These are phyloP conservation scores for Salix arbutifolia DNA, from an alignment of 345 rosid species.

Conservation along the genomic window DNA sequence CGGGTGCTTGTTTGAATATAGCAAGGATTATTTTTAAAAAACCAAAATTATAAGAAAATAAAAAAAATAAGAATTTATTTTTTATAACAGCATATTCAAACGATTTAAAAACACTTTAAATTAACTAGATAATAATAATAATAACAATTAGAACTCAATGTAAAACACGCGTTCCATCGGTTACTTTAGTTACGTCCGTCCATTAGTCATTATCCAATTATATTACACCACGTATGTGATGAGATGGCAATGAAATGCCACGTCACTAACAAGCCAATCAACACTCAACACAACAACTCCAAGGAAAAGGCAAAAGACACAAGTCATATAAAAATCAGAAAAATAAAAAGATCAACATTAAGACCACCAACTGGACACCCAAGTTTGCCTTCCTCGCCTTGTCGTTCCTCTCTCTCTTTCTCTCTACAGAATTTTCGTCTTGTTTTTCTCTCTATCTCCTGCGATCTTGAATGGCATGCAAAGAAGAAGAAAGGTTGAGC, in stretches of 20 bases:
- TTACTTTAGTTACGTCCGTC: neutral
- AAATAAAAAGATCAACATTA: neutral
- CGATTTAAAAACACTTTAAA: no score
- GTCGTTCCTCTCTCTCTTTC: neutral
- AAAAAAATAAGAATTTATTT: no score
- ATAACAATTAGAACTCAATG: no score
- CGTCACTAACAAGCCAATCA: neutral
- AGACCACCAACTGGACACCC: neutral
- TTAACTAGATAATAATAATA: no score
- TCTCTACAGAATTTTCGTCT: neutral
- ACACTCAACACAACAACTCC: neutral
- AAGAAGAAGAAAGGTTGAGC: neutral
- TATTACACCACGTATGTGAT: neutral
- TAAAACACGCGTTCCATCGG: neutral
- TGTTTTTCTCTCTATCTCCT: neutral
- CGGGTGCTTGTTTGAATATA: no score
- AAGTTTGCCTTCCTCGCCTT: neutral
- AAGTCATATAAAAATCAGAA: neutral
- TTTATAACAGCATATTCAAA: no score
- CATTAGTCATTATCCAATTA: neutral
- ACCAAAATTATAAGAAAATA: no score
- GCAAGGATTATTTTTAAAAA: no score
- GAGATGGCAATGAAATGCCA: slow-evolving; percentile 3
- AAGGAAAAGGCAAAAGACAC: neutral
- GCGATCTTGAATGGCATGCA: neutral